A percentile compares a stretch with the other conserved stretches of the same genome.
These are phyloP conservation scores for Ophiostoma himal-ulmi DNA, from an alignment of 2,329 filamentous ascomycete species.

Conservation along the genomic window DNA sequence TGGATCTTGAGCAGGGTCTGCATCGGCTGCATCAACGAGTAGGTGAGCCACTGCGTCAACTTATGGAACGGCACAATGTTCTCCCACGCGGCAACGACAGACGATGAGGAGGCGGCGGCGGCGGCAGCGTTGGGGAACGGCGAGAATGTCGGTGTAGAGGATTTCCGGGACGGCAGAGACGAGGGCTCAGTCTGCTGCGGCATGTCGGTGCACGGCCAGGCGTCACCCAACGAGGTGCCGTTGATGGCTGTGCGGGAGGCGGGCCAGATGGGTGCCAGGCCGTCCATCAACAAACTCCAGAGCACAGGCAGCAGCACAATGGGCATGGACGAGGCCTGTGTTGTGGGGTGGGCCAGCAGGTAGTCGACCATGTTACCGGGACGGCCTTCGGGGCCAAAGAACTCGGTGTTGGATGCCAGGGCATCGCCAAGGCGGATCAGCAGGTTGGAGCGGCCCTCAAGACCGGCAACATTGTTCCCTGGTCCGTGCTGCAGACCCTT, in stretches of 20 bases:
- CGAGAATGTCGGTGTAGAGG: conserved; percentile 47
- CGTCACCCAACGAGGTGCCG: conserved; percentile 81
- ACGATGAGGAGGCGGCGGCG: conserved; percentile 21
- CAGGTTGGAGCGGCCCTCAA: conserved; percentile 77
- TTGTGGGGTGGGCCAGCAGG: conserved; percentile 84
- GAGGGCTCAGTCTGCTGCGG: conserved; percentile 42
- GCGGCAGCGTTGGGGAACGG: conserved; percentile 39
- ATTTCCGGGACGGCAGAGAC: conserved; percentile 24
- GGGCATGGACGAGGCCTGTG: conserved; percentile 79
- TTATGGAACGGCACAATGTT: conserved; percentile 64
- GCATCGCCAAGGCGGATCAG: conserved; percentile 70
- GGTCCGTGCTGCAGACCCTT: conserved; percentile 79
- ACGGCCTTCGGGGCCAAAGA: conserved; percentile 76
- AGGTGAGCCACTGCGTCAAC: conserved; percentile 89
- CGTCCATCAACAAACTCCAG: conserved; percentile 86
- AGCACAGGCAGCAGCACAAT: conserved; percentile 81
- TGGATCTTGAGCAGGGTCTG: conserved; percentile 46
- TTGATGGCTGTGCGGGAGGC: conserved; percentile 78
- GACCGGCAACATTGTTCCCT: conserved; percentile 72
- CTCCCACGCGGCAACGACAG: conserved; percentile 60
- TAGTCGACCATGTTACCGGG: conserved; percentile 96
- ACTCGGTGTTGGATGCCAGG: conserved; percentile 66
- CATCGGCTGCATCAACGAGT: conserved; percentile 71
- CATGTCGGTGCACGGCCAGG: conserved; percentile 85
- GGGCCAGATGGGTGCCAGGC: conserved; percentile 84